phyloP scores from a whole-genome alignment of 257 asterid species.

The Plantago ovata region DNA sequence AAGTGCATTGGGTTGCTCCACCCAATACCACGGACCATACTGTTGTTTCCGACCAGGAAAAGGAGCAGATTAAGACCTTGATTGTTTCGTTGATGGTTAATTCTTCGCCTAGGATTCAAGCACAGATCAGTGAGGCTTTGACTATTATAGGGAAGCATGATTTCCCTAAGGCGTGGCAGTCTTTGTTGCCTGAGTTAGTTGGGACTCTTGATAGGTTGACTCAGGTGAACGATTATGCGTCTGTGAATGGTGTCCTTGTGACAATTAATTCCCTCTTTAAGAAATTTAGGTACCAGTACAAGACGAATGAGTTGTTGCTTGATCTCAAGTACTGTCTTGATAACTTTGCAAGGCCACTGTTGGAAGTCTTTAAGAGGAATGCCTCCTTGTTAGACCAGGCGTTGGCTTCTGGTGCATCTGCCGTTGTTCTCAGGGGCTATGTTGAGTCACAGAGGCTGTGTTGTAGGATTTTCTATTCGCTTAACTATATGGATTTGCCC shows the following conservation, averaged over 20 bases:
- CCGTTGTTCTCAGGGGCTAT: conserved; percentile 45
- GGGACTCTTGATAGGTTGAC: conserved; percentile 48
- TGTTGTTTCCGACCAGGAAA: conserved; percentile 56
- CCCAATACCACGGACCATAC: conserved; percentile 28
- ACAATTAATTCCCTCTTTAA: conserved; percentile 65
- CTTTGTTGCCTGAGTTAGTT: conserved; percentile 77
- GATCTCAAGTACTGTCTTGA: conserved; percentile 86
- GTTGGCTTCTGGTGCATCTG: conserved; percentile 40
- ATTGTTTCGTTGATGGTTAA: conserved; percentile 67
- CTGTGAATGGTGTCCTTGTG: conserved; percentile 74
- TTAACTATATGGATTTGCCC: conserved; percentile 70
- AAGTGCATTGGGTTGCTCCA: conserved; percentile 56
- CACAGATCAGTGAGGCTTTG: conserved; percentile 85
- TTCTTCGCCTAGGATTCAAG: conserved; percentile 55
- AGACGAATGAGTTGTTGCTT: conserved; percentile 61
- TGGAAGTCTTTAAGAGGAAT: conserved; percentile 66
- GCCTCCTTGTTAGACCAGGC: conserved; percentile 50
- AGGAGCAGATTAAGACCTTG: conserved; percentile 70
- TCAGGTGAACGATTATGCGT: conserved; percentile 61
- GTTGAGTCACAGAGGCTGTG: conserved; percentile 85
- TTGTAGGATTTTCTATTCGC: conserved; percentile 75
- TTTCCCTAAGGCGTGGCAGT: conserved; percentile 72
- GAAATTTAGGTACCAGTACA: conserved; percentile 72
- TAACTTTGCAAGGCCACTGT: conserved; percentile 63
- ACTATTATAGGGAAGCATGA: conserved; percentile 77